Evolutionary conservation across 352 stramenopile species (phyloP).

Genomic region (Phytophthora kernoviae): DNA sequence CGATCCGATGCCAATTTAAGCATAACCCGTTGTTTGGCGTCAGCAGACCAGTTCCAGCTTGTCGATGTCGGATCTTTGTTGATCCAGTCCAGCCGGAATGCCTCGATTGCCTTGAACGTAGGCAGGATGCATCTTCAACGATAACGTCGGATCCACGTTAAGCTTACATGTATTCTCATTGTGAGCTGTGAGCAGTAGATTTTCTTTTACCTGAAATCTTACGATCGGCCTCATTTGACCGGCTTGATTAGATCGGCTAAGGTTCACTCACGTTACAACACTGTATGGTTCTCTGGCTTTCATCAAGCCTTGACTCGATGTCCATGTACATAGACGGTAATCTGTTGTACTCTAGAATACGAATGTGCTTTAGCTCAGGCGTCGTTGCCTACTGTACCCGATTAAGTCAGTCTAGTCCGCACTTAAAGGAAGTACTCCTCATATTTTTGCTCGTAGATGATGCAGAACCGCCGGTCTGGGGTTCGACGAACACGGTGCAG

Average conservation of each 20-base stretch:
- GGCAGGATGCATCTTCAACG: constrained; percentile 19
- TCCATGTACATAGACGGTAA: too few species aligned
- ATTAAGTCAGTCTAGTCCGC: neutral
- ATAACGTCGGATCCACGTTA: neutral
- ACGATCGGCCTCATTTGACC: neutral
- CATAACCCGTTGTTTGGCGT: constrained; percentile 50
- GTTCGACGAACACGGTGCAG: constrained; percentile 57
- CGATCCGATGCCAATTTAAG: constrained; percentile 39
- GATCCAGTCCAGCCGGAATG: constrained; percentile 57
- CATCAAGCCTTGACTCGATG: too few species aligned
- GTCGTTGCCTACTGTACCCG: neutral
- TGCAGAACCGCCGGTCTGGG: constrained; percentile 48
- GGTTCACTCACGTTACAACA: neutral
- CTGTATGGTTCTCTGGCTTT: too few species aligned
- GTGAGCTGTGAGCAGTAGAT: neutral
- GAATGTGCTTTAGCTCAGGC: constrained; percentile 6
- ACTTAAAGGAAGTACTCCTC: constrained; percentile 53
- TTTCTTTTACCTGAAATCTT: too few species aligned
- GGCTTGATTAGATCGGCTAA: constrained; percentile 4
- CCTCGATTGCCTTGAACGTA: constrained; percentile 54
- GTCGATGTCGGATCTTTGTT: constrained; percentile 40
- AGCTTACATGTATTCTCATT: too few species aligned
- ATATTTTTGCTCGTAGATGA: constrained; percentile 77
- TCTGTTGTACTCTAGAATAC: too few species aligned
- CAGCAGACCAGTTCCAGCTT: constrained; percentile 60